Base-by-base conservation (phyloP, 1,284 basidiomycete genomes). In the Sphaerobolus stellatus region DNA sequence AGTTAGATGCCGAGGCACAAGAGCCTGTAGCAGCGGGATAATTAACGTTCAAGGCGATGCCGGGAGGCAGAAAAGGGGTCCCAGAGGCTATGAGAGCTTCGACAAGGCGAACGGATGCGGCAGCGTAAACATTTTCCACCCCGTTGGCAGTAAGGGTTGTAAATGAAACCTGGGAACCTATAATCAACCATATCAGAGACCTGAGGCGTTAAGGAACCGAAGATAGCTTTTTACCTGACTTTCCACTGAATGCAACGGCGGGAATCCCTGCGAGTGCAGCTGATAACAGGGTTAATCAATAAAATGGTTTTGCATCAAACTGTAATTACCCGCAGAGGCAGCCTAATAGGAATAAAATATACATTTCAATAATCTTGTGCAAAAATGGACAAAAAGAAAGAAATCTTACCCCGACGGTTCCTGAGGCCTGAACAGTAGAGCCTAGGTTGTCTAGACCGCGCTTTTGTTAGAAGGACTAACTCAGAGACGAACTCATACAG, bases 181-280 rank as follows among this genome's bases (percentile, higher is more conserved):
- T n/a, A n/a, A 25, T n/a, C 46, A n/a, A n/a, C n/a, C n/a, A n/a
- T n/a, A n/a, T n/a, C n/a, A 41, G 14, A 25, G 18, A n/a, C 22
- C 33, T n/a, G n/a, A n/a, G 34, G 24, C 38, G 9, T 52, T 34
- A 14, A 31, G 31, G n/a, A 44, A 45, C 27, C 33, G 1, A 5
- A 40, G 24, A 48, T 14, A 16, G 29, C 8, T n/a, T n/a, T n/a
- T n/a, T n/a, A 24, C 41, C 72, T 22, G 69, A 69, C 22, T 60
- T 60, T 13, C 74, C 78, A n/a, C 77, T 79, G 67, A 81, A 79
- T 2, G 79, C 78, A 49, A 77, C 67, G 11, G 79, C 71, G 5
- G 80, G 79, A 27, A 80, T 66, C 25, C 77, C 77, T 62, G 76
- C 71, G 22, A 71, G 62, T 0, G 73, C 72, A 1, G 77, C 77